Conservation (phyloP, 2,329 filamentous ascomycete genomes). For the Graphium sp. region DNA sequence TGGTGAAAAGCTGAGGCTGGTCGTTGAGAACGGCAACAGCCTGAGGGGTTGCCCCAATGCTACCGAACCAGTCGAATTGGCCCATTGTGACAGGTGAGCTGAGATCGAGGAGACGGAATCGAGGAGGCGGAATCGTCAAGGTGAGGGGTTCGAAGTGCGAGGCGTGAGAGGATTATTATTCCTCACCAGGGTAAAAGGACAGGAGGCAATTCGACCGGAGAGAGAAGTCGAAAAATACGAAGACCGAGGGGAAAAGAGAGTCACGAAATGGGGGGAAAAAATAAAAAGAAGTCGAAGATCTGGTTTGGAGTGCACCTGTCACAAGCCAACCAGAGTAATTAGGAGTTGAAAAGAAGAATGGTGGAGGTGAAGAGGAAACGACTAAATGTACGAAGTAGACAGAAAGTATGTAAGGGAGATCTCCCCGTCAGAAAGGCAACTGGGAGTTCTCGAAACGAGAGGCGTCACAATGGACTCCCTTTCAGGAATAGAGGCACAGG, state of each 20-base stretch:
- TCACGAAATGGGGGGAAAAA: constrained; percentile 5
- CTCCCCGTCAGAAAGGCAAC: constrained; percentile 1
- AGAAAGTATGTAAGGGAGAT: constrained; percentile 1
- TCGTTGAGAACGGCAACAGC: constrained; percentile 44
- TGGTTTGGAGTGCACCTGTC: constrained; percentile 3
- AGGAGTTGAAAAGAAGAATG: constrained; percentile 6
- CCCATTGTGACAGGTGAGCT: constrained; percentile 17
- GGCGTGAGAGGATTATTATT: no score
- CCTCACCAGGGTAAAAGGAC: neutral
- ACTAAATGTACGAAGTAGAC: constrained; percentile 4
- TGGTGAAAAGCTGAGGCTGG: constrained; percentile 40
- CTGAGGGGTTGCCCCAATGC: constrained; percentile 38
- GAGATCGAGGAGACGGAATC: constrained; percentile 1
- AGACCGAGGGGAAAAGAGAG: constrained; percentile 6
- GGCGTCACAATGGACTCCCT: constrained; percentile 10
- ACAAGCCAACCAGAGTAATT: constrained; percentile 4
- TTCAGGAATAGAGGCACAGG: no score
- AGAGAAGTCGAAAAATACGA: constrained; percentile 6
- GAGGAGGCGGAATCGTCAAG: neutral
- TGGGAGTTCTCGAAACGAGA: constrained; percentile 12
- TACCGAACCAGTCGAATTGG: constrained; percentile 38
- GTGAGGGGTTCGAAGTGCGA: no score
- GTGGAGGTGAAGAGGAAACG: constrained; percentile 5
- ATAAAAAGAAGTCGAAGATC: constrained; percentile 4
- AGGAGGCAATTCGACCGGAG: constrained; percentile 1